Evolutionary conservation across 179 eudicot species (phyloP), one percentile per base, ranked within the genome.

Genomic region (Gypsophila paniculata): DNA sequence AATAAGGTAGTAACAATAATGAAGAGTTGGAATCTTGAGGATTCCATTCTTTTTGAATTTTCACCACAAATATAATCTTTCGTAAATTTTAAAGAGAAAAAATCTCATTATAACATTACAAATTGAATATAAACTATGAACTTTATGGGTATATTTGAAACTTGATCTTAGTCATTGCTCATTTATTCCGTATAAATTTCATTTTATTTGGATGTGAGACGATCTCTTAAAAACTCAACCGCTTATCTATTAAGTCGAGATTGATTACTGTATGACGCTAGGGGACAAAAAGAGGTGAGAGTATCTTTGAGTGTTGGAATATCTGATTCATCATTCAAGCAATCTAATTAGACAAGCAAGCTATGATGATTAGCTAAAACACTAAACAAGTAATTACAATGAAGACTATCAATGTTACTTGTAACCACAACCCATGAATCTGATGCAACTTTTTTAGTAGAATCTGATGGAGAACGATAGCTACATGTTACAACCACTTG

Each of bases 271-370:
- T 3, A 58, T 23, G 23, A 13, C 25, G 29, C 36, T 22, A 59
- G 36, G 11, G 38, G 63, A 29, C 36, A 59, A 7, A 59, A 23
- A 52, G 23, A 23, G 63, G 23, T 22, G 17, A 25, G 38, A 26
- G 64, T 60, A 60, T 60, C 64, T 60, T 26, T 60, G 64, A 60
- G 64, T 60, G 64, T 25, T 60, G 64, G 14, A 26, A 23, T 14
- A 60, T 26, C 38, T 60, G 64, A 60, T 15, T 32, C 18, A 60
- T 60, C 64, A 5, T 60, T 60, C 9, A 60, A 60, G 64, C 64
- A 60, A 60, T 60, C 64, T 60, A 60, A 60, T 25, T 17, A 60
- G 38, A 60, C 64, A 60, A 60, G 32, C 18, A 23, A 60, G 13
- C 18, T 26, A 25, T 25, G 36, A 29, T 29, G 34, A 29, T 29